phyloP scores from a whole-genome alignment of 768 basidiomycete genomes.

The Multifurca ochricompacta region DNA sequence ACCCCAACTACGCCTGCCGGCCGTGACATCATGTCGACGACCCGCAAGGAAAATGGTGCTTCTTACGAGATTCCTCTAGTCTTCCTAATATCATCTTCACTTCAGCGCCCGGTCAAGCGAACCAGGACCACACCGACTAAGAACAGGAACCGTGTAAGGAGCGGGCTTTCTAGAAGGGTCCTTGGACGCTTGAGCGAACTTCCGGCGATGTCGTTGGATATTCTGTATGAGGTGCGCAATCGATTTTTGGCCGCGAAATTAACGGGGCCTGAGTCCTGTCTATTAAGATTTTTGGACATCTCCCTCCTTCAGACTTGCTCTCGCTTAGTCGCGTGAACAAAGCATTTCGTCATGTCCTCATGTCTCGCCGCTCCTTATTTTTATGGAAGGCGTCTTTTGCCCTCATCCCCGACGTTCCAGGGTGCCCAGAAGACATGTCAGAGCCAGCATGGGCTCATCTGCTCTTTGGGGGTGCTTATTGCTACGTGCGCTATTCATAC shows the following conservation, averaged over 20 bases:
- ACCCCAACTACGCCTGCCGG: not conserved
- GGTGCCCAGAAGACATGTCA: constrained; percentile 14
- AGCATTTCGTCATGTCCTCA: constrained; percentile 26
- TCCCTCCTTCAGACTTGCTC: constrained; percentile 29
- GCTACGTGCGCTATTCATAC: constrained; percentile 3
- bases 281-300: constrained; percentile 25
- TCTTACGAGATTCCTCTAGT: not conserved
- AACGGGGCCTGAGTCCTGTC: not conserved
- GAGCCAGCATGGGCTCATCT: constrained; percentile 16
- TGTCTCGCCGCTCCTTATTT: constrained; percentile 17
- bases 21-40: not conserved
- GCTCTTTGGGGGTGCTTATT: constrained; percentile 13
- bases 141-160: not conserved
- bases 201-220: constrained; percentile 25
- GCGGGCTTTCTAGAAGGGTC: not conserved
- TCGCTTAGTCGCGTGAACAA: constrained; percentile 27
- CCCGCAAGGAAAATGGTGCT: not conserved
- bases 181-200: constrained; percentile 12
- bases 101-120: not conserved
- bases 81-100: not conserved
- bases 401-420: not conserved
- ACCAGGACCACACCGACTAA: not conserved
- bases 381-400: constrained; percentile 24
- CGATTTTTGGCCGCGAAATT: not conserved
- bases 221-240: constrained; percentile 24